phyloP scores from a whole-genome alignment of 2,329 filamentous ascomycete genomes.

The Epichloe amarillans region DNA sequence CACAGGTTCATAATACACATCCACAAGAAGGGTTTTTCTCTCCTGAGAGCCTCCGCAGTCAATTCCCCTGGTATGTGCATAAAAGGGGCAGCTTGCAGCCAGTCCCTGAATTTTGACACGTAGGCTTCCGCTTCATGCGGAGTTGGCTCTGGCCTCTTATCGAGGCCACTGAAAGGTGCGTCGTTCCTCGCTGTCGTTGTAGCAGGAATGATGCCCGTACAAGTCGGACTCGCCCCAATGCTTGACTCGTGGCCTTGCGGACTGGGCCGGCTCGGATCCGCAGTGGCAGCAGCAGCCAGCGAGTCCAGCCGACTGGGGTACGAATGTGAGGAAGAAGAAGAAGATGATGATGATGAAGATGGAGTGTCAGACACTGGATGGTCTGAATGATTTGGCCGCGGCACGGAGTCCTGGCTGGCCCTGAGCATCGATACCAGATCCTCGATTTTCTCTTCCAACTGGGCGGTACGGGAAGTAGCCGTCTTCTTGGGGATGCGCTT shows the following conservation, averaged over 20 bases:
- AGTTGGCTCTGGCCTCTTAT: constrained; percentile 17
- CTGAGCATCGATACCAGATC: constrained; percentile 33
- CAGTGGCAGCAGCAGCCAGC: constrained; percentile 23
- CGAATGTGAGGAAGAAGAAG: background rate
- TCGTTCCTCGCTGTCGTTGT: background rate
- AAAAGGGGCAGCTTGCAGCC: constrained; percentile 32
- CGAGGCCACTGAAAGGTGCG: constrained; percentile 7
- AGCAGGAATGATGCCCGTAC: background rate
- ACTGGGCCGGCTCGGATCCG: constrained; percentile 5
- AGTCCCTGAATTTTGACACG: constrained; percentile 27
- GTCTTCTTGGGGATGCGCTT: constrained; percentile 23
- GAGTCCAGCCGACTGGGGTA: constrained; percentile 22
- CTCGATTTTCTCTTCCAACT: constrained; percentile 37
- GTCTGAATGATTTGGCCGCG: background rate
- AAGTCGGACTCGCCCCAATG: background rate
- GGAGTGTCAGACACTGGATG: background rate
- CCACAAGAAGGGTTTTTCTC: constrained; percentile 35
- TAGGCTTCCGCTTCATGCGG: constrained; percentile 24
- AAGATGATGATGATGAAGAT: background rate
- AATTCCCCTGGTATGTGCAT: constrained; percentile 24
- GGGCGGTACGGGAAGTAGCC: constrained; percentile 25
- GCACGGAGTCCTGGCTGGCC: constrained; percentile 14
- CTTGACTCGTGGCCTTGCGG: background rate
- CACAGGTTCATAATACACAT: constrained; percentile 34
- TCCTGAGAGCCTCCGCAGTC: constrained; percentile 25